Evolutionary conservation across 768 basidiomycete species (phyloP).

Genomic region (Mycena filopes): DNA sequence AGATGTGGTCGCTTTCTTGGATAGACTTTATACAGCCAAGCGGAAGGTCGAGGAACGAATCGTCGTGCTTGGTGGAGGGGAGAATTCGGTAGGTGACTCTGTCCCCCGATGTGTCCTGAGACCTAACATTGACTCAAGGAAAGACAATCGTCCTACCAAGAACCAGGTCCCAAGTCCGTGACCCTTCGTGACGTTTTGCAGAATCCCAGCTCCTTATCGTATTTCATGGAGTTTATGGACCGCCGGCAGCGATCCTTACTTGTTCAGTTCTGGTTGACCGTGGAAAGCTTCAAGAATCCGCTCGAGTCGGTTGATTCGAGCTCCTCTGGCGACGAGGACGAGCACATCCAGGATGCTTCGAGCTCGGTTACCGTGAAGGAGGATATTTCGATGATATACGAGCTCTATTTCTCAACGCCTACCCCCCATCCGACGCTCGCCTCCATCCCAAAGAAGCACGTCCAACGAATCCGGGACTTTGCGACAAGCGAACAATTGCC

Average conservation of each 20-base stretch:
- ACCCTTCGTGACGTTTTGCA: conserved; percentile 83
- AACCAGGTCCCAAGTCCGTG: conserved; percentile 58
- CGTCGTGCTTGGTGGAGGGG: conserved; percentile 74
- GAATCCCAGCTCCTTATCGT: conserved; percentile 91
- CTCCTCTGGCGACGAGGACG: conserved; percentile 69
- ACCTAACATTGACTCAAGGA: conserved; percentile 38
- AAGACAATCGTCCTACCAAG: conserved; percentile 53
- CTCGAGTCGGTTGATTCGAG: conserved; percentile 85
- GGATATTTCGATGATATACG: conserved; percentile 90
- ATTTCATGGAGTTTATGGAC: conserved; percentile 99
- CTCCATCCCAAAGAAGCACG: conserved; percentile 75
- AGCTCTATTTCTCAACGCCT: conserved; percentile 81
- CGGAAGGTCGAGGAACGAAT: conserved; percentile 89
- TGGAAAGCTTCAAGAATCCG: conserved; percentile 98
- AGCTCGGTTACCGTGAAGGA: conserved; percentile 76
- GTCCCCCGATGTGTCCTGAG: neutral
- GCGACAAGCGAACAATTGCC: conserved; percentile 60
- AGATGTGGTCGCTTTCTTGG: conserved; percentile 87
- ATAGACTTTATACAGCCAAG: conserved; percentile 90
- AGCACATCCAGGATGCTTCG: conserved; percentile 63
- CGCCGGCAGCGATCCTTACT: conserved; percentile 83
- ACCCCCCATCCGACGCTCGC: conserved; percentile 68
- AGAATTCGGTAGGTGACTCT: conserved; percentile 62
- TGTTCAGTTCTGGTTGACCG: conserved; percentile 97
- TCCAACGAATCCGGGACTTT: conserved; percentile 76